Conservation (phyloP, 2,329 filamentous ascomycete genomes). For the Neonectria magnoliae region DNA sequence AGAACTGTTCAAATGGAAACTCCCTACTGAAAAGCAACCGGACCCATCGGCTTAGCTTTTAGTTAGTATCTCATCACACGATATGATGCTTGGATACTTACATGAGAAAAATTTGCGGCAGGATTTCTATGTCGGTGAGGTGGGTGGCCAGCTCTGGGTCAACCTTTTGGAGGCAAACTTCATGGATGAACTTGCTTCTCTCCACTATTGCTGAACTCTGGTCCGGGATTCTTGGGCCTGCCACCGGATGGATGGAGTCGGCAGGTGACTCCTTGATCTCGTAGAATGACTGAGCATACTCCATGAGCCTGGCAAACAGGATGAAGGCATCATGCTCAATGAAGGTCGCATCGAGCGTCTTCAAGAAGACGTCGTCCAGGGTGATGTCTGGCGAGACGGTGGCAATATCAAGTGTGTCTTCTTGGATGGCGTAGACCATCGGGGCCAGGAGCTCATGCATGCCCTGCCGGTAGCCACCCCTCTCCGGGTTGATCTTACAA, state of each 20-base stretch:
- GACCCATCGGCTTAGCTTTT: conserved; percentile 81
- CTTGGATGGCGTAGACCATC: conserved; percentile 83
- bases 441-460: conserved; percentile 98
- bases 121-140: conserved; percentile 82
- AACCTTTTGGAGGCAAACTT: conserved; percentile 78
- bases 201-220: conserved; percentile 75
- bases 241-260: conserved; percentile 5
- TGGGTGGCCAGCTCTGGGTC: conserved; percentile 88
- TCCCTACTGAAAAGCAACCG: conserved; percentile 92
- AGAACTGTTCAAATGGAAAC: conserved; percentile 85
- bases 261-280: conserved; percentile 62
- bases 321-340: conserved; percentile 93
- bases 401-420: conserved; percentile 75
- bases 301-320: conserved; percentile 88
- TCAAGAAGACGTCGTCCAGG: conserved; percentile 65
- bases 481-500: conserved; percentile 87
- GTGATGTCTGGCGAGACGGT: conserved; percentile 46
- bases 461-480: conserved; percentile 93
- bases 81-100: conserved; percentile 51
- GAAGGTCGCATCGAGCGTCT: conserved; percentile 76
- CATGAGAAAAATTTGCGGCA: conserved; percentile 98
- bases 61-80: conserved; percentile 12
- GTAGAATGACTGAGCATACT: conserved; percentile 86
- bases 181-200: conserved; percentile 87
- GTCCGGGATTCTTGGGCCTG: conserved; percentile 41